A percentile compares a stretch with the other conserved stretches of the same genome.
Evolutionary conservation across 331 rosid species (phyloP).

Genomic region (Pyracantha coccinea): DNA sequence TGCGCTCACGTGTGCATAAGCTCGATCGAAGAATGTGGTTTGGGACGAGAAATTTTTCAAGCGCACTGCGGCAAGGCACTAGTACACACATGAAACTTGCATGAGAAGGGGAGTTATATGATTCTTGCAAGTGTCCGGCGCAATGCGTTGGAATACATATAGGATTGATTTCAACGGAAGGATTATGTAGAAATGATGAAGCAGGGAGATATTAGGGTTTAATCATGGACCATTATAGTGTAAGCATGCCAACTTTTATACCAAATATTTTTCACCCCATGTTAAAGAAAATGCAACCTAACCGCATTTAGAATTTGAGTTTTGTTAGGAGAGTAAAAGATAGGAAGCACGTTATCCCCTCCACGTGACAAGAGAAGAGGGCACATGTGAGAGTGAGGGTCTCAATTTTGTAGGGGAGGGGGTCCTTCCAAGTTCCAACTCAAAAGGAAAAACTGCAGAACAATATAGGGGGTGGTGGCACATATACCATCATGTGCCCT

Average conservation of each 20-base stretch:
- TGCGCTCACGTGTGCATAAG: too few relatives aligned
- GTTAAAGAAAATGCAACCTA: not conserved
- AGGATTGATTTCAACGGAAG: too few relatives aligned
- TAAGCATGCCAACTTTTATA: not conserved
- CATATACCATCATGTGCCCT: not conserved
- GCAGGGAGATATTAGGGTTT: not conserved
- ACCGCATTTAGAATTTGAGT: not conserved
- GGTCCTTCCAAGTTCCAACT: not conserved
- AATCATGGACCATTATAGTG: not conserved
- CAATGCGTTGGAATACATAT: not conserved
- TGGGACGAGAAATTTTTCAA: too few relatives aligned
- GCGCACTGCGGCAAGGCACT: not conserved
- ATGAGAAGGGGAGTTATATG: not conserved
- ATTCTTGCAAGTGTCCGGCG: not conserved
- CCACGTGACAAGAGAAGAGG: slow-evolving; percentile 1
- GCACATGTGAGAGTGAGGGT: slow-evolving; percentile 1
- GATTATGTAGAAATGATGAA: too few relatives aligned
- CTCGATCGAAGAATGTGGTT: too few relatives aligned
- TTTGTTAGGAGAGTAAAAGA: not conserved
- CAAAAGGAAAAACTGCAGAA: not conserved
- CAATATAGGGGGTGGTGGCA: not conserved
- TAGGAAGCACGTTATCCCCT: not conserved
- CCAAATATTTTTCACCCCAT: not conserved
- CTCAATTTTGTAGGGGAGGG: not conserved
- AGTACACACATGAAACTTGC: not conserved